Conservation (phyloP, 345 rosid genomes). For the Hirschfeldia incana region DNA sequence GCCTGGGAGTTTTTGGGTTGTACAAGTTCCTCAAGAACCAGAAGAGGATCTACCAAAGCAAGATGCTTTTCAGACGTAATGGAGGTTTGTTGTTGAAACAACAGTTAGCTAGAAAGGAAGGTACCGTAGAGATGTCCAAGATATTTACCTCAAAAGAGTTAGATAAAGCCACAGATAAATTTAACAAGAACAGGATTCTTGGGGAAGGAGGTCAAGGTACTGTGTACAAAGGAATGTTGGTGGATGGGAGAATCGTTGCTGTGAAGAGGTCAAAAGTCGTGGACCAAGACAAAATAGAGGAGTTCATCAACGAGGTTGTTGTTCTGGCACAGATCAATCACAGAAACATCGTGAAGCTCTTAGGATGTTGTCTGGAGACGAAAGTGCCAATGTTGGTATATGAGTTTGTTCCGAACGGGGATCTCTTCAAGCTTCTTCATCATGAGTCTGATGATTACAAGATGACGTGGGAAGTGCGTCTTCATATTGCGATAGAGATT, state of each 20-base stretch:
- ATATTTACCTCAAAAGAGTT: conserved; percentile 22
- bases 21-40: neutral
- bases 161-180: conserved; percentile 28
- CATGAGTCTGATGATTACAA: conserved; percentile 1
- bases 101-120: conserved; percentile 1
- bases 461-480: conserved; percentile 32
- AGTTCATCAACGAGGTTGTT: neutral
- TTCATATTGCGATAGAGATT: conserved; percentile 24
- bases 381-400: neutral
- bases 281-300: neutral
- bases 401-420: conserved; percentile 1
- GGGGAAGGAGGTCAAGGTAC: conserved; percentile 39
- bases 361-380: neutral
- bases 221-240: neutral
- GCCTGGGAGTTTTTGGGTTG: neutral
- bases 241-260: neutral
- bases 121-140: conserved; percentile 5
- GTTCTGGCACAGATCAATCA: neutral
- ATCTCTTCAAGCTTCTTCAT: conserved; percentile 20
- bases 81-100: conserved; percentile 29
- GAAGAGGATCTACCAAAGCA: neutral
- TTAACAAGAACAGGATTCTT: conserved; percentile 12
- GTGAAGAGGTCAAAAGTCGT: neutral
- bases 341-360: neutral
- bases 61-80: conserved; percentile 25